A percentile compares a stretch with the other conserved stretches of the same genome.
Conservation (phyloP, 2,329 filamentous ascomycete genomes). For the Cladosporium oxysporum region DNA sequence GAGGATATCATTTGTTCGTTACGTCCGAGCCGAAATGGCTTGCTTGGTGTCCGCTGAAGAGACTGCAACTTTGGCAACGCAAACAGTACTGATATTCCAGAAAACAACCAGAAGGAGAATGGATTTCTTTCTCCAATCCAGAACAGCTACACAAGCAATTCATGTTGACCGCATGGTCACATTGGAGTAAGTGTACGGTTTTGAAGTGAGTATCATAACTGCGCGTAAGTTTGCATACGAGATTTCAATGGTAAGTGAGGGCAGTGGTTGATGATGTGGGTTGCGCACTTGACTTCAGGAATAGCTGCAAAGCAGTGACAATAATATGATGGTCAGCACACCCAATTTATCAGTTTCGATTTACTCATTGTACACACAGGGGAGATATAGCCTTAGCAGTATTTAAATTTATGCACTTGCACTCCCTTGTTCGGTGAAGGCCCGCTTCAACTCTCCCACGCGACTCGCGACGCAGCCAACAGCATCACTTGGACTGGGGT, state of each 20-base stretch:
- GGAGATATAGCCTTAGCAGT: not conserved
- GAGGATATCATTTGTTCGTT: not conserved
- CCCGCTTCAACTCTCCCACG: not conserved
- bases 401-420: not conserved
- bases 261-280: not conserved
- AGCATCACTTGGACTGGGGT: not conserved
- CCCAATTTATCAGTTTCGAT: no score
- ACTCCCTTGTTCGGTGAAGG: not conserved
- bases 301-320: not conserved
- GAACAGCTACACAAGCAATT: no score
- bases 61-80: not conserved
- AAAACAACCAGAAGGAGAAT: not conserved
- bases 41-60: not conserved
- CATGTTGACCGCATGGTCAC: not conserved
- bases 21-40: not conserved
- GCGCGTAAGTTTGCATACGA: not conserved
- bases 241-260: not conserved
- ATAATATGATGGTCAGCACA: not conserved
- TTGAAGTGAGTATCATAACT: not conserved
- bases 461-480: slow-evolving; percentile 2
- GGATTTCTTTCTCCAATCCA: not conserved
- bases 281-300: fast-evolving
- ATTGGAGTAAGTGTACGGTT: not conserved
- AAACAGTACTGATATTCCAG: not conserved
- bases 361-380: not conserved